Percentiles rank a stretch among this genome's conserved stretches.
Conservation (phyloP, 352 stramenopile species). For the Thraustochytrium sp. region DNA sequence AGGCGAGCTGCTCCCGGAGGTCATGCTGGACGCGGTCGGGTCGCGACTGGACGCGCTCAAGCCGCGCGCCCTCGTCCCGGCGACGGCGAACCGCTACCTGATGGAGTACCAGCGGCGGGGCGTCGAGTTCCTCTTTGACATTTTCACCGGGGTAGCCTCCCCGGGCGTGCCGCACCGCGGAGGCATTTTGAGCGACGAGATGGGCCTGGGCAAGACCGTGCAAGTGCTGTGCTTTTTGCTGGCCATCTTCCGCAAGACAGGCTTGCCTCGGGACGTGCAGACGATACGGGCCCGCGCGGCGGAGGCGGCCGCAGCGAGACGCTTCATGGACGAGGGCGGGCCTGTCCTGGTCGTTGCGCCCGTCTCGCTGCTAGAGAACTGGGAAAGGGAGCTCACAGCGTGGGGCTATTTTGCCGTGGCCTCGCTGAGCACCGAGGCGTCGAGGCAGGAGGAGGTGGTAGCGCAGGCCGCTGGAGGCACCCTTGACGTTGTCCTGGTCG, state of each 20-base stretch:
- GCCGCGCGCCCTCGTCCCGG: slow-evolving; percentile 50
- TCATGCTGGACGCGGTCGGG: background rate
- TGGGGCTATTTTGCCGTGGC: slow-evolving; percentile 64
- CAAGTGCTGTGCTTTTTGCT: slow-evolving; percentile 49
- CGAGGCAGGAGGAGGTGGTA: slow-evolving; percentile 48
- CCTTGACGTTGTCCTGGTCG: slow-evolving; percentile 59
- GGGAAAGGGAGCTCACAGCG: slow-evolving; percentile 57
- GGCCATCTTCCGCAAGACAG: slow-evolving; percentile 48
- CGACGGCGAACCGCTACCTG: slow-evolving; percentile 63
- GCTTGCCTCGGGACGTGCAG: background rate
- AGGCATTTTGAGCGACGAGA: slow-evolving; percentile 87
- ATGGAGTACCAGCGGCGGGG: slow-evolving; percentile 60
- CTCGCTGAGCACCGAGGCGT: slow-evolving; percentile 47
- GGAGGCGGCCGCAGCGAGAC: background rate
- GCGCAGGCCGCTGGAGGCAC: slow-evolving; percentile 50
- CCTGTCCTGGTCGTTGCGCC: slow-evolving; percentile 61
- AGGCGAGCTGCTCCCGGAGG: background rate
- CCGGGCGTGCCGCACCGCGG: slow-evolving; percentile 49
- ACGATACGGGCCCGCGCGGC: background rate
- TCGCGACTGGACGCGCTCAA: background rate
- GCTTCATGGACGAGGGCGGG: background rate
- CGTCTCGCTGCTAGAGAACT: slow-evolving; percentile 58
- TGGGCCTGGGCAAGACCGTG: slow-evolving; percentile 85
- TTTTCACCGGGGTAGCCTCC: slow-evolving; percentile 46
- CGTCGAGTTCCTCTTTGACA: slow-evolving; percentile 62